phyloP scores from a whole-genome alignment of 345 rosid species.

The Litchi chinensis region DNA sequence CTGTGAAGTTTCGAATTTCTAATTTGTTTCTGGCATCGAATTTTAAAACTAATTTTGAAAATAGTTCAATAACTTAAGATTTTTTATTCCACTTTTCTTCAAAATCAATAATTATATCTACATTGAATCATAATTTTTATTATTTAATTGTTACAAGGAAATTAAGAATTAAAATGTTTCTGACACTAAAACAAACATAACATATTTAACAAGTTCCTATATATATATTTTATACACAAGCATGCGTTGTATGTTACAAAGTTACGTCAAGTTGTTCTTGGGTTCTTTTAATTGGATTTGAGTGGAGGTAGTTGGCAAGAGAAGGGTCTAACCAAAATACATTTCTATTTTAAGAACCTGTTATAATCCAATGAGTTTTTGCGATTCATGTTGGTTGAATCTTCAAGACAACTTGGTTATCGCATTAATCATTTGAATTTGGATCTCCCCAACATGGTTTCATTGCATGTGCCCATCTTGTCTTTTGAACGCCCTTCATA shows the following conservation, averaged over 20 bases:
- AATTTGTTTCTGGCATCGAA: no score
- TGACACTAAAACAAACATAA: no score
- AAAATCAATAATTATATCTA: no score
- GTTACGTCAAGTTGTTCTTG: neutral
- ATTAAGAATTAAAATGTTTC: no score
- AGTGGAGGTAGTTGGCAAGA: slow-evolving; percentile 11
- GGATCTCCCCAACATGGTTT: neutral
- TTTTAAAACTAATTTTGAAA: no score
- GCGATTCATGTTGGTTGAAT: neutral
- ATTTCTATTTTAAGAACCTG: slow-evolving; percentile 12
- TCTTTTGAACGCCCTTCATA: neutral
- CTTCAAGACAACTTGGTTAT: slow-evolving; percentile 1
- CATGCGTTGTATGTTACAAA: neutral
- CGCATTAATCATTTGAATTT: neutral
- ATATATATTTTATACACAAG: neutral
- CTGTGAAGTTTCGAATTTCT: no score
- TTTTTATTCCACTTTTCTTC: no score
- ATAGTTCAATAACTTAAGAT: no score
- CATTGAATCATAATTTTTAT: no score
- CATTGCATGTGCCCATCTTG: slow-evolving; percentile 1
- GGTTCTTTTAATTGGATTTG: neutral
- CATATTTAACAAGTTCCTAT: no score
- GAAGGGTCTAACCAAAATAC: slow-evolving; percentile 9
- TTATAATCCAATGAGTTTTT: neutral
- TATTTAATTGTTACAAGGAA: no score